Percentiles rank a stretch among this genome's conserved stretches.
Evolutionary conservation across 768 basidiomycete genomes (phyloP).

Genomic region (Tephrocybe sp.): DNA sequence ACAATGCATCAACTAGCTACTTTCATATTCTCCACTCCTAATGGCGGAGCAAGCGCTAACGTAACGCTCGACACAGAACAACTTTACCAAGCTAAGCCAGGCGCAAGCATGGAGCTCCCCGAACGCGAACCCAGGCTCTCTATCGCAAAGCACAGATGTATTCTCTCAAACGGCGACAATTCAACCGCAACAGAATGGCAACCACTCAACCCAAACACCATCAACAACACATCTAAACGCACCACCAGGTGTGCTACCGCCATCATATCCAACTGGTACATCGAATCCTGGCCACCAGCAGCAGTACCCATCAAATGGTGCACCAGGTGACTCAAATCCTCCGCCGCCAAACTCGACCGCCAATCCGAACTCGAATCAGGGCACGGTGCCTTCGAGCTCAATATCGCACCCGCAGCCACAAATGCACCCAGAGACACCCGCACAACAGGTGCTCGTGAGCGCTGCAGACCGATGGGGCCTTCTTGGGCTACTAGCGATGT

Average conservation of each 20-base stretch:
- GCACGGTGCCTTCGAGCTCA: slow-evolving; percentile 28
- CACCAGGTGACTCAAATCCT: slow-evolving; percentile 35
- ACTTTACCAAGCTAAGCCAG: slow-evolving; percentile 64
- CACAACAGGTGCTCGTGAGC: slow-evolving; percentile 88
- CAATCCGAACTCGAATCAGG: slow-evolving; percentile 23
- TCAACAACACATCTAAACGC: slow-evolving; percentile 49
- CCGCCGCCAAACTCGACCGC: slow-evolving; percentile 26
- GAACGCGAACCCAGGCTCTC: slow-evolving; percentile 43
- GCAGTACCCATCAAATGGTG: slow-evolving; percentile 36
- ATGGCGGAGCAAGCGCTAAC: slow-evolving; percentile 18
- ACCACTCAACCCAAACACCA: slow-evolving; percentile 35
- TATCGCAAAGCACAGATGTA: slow-evolving; percentile 24
- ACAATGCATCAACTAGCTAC: slow-evolving; percentile 10
- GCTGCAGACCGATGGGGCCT: slow-evolving; percentile 97
- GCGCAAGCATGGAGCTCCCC: slow-evolving; percentile 64
- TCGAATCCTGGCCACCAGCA: slow-evolving; percentile 29
- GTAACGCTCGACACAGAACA: slow-evolving; percentile 38
- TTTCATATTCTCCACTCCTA: slow-evolving; percentile 1
- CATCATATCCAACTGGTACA: slow-evolving; percentile 27
- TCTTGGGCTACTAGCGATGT: slow-evolving; percentile 78
- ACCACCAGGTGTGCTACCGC: slow-evolving; percentile 44
- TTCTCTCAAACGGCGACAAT: slow-evolving; percentile 22
- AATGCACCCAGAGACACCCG: slow-evolving; percentile 80
- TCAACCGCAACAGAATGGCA: slow-evolving; percentile 43
- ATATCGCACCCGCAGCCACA: slow-evolving; percentile 29